phyloP scores from a whole-genome alignment of 2,329 filamentous ascomycete genomes.

The Bipolaris oryzae region DNA sequence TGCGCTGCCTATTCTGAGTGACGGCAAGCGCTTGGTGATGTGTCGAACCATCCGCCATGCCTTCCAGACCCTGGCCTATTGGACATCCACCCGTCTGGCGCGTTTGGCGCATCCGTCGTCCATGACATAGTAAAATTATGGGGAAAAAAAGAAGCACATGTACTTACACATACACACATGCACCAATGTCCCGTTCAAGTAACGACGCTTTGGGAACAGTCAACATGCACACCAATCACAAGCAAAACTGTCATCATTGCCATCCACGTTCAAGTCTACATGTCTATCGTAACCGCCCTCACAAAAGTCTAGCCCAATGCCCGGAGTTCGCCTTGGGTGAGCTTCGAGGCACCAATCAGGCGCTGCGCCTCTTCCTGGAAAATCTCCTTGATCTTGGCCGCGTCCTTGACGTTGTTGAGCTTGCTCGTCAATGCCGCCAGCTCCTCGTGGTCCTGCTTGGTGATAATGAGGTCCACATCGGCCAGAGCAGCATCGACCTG shows the following conservation, averaged over 20 bases:
- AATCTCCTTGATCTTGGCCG: slow-evolving; percentile 81
- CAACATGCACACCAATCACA: background rate
- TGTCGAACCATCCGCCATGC: slow-evolving; percentile 20
- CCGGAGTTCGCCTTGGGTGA: slow-evolving; percentile 84
- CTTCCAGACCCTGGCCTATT: slow-evolving; percentile 13
- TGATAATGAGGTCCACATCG: slow-evolving; percentile 85
- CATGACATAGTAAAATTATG: background rate
- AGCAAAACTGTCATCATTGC: slow-evolving; percentile 15
- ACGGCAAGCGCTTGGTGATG: slow-evolving; percentile 33
- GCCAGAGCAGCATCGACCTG: slow-evolving; percentile 82
- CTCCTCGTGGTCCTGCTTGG: slow-evolving; percentile 89
- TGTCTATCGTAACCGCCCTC: slow-evolving; percentile 20
- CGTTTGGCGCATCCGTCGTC: slow-evolving; percentile 6
- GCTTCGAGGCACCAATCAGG: slow-evolving; percentile 80
- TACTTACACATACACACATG: no score
- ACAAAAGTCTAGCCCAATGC: slow-evolving; percentile 49
- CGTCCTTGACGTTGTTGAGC: slow-evolving; percentile 77
- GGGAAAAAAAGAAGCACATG: no score
- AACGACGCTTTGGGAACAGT: background rate
- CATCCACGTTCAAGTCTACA: slow-evolving; percentile 20
- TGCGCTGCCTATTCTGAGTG: slow-evolving; percentile 20
- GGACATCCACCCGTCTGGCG: slow-evolving; percentile 8
- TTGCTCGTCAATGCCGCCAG: slow-evolving; percentile 81
- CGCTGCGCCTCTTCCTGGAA: slow-evolving; percentile 80
- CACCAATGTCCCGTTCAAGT: no score